These are phyloP conservation scores for Bipolaris victoriae DNA, from an alignment of 2,329 filamentous ascomycete genomes.

Conservation along the genomic window DNA sequence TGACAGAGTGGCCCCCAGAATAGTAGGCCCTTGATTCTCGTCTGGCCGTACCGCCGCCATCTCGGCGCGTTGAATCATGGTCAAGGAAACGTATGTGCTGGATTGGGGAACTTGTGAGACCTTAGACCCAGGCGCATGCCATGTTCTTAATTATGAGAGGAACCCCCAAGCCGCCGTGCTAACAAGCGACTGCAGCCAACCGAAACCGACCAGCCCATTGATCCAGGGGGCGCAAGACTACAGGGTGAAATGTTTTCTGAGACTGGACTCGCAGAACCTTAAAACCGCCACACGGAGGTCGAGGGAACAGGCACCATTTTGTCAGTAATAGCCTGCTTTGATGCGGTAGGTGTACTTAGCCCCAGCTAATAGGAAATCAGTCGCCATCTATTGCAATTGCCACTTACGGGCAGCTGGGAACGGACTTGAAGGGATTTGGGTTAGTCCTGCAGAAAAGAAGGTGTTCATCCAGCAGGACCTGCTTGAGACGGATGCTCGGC, in stretches of 20 bases:
- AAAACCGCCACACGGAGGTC: slow-evolving; percentile 1
- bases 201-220: background rate
- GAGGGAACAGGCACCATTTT: background rate
- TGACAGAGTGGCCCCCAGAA: slow-evolving; percentile 52
- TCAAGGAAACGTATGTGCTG: background rate
- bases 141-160: slow-evolving; percentile 1
- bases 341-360: background rate
- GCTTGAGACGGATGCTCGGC: background rate
- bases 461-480: background rate
- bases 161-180: background rate
- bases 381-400: background rate
- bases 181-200: background rate
- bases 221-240: background rate
- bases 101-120: background rate
- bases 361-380: background rate
- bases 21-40: slow-evolving; percentile 42
- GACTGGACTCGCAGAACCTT: slow-evolving; percentile 2
- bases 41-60: slow-evolving; percentile 4
- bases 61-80: background rate
- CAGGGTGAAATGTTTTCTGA: background rate
- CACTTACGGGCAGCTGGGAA: background rate
- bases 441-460: background rate
- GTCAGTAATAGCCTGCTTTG: background rate
- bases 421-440: background rate
- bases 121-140: background rate